Evolutionary conservation across 768 basidiomycete species (phyloP).

Genomic region (Strobilomyces echinocephalus): DNA sequence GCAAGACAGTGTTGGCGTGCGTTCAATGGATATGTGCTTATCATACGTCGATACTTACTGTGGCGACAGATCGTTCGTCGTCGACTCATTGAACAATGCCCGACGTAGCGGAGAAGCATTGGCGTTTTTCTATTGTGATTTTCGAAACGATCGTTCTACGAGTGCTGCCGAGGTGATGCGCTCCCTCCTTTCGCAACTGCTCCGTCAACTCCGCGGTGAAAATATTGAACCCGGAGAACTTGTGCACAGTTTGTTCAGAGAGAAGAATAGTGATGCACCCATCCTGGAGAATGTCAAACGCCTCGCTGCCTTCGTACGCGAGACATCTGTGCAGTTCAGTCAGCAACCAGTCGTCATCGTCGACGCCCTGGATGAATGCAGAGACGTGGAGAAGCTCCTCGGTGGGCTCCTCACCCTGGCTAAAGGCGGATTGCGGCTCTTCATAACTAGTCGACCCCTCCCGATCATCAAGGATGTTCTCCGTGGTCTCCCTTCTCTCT

Average conservation of each 20-base stretch:
- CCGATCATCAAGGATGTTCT: slow-evolving; percentile 9
- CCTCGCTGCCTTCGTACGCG: background rate
- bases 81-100: background rate
- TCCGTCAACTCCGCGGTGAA: background rate
- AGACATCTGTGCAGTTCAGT: background rate
- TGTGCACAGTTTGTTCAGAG: slow-evolving; percentile 5
- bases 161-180: slow-evolving; percentile 13
- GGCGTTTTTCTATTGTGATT: slow-evolving; percentile 24
- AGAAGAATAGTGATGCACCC: background rate
- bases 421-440: slow-evolving; percentile 4
- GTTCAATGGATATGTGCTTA: background rate
- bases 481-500: background rate
- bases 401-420: background rate
- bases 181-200: slow-evolving; percentile 16
- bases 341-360: slow-evolving; percentile 11
- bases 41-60: background rate
- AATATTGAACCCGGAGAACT: slow-evolving; percentile 1
- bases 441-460: slow-evolving; percentile 16
- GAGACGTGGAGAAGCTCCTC: slow-evolving; percentile 7
- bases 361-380: slow-evolving; percentile 24
- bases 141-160: slow-evolving; percentile 5
- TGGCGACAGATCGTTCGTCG: slow-evolving; percentile 1
- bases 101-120: background rate
- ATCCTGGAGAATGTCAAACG: background rate
- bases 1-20: background rate